Evolutionary conservation across 2,329 filamentous ascomycete genomes (phyloP).

Genomic region (Alternaria infectoria): DNA sequence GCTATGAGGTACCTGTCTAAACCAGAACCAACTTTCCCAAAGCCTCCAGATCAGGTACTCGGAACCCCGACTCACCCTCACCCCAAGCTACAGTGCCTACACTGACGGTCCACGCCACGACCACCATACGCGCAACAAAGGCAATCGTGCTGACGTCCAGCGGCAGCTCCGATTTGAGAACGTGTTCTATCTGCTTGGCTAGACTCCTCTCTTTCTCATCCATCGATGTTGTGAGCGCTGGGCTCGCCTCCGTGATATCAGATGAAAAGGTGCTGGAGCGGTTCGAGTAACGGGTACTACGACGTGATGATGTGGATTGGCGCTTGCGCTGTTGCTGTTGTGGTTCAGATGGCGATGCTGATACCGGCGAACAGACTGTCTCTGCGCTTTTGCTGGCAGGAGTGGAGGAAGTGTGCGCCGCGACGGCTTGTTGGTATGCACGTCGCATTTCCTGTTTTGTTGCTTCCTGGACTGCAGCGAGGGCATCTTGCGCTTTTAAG

Average conservation of each 20-base stretch:
- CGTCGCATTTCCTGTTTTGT: conserved; percentile 27
- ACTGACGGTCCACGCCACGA: conserved; percentile 43
- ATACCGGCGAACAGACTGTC: not conserved
- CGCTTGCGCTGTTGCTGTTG: conserved; percentile 9
- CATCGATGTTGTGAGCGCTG: not conserved
- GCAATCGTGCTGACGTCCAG: conserved; percentile 32
- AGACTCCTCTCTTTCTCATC: conserved; percentile 17
- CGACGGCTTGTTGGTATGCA: conserved; percentile 30
- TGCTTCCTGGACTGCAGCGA: conserved; percentile 26
- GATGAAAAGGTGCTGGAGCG: conserved; percentile 7
- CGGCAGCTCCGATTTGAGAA: conserved; percentile 37
- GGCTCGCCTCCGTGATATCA: not conserved
- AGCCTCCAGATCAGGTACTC: conserved; percentile 11
- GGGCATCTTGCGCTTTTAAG: conserved; percentile 25
- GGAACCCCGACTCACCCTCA: conserved; percentile 23
- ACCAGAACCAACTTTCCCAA: conserved; percentile 17
- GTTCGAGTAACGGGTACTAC: conserved; percentile 3
- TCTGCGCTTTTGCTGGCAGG: not conserved
- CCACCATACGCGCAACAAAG: conserved; percentile 32
- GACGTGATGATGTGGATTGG: not conserved
- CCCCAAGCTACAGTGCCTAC: conserved; percentile 36
- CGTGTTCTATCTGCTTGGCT: conserved; percentile 28
- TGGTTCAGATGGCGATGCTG: not conserved
- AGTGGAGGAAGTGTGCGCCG: conserved; percentile 2
- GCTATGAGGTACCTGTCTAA: not conserved